Base-by-base conservation (phyloP, 2,329 filamentous ascomycete species). In the Lecanicillium sp. region DNA sequence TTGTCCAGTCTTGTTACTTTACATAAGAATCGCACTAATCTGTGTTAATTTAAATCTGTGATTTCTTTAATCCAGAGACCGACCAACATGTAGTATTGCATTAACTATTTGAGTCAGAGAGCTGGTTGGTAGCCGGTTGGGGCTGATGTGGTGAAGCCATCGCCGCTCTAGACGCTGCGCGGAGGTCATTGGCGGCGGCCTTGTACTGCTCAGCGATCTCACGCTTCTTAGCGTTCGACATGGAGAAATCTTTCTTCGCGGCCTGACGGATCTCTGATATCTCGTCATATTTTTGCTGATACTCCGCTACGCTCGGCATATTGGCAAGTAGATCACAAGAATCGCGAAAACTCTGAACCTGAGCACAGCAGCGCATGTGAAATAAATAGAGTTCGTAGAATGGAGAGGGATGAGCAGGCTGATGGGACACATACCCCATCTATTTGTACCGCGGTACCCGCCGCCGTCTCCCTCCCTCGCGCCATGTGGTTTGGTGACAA, bases 231-330 rank as follows among this genome's bases (percentile, higher is more conserved):
- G 36, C 43, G 29, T 50, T 50, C n/a, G 47, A 44, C 11, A 50
- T 40, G 50, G 48, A 50, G n/a, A 26, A 46, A 32, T 50, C 39
- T 2, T 9, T 39, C 38, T 50, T 52, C 17, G 47, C 39, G 46
- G 44, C 51, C 20, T 46, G 39, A 24, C 44, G 44, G 14, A 41
- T 52, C 11, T 29, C 38, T 40, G 44, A 48, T 27, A 52, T 48
- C 33, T 52, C 51, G 48, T 50, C 48, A 38, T 20, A 44, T 21
- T 43, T 52, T 39, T 24, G 10, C 43, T 50, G 44, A n/a, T 47
- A 50, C 14, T 52, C 48, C 7, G 40, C 43, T 32, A 52, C 44
- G 27, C 36, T 52, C 20, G 17, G 48, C 48, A 50, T 48, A 11
- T 14, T 49, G 35, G 21, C 44, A 56, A 21, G 19, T 33, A 2